These are phyloP conservation scores for Trypanosoma congolense DNA, from an alignment of 208 protist genomes.

Conservation along the genomic window DNA sequence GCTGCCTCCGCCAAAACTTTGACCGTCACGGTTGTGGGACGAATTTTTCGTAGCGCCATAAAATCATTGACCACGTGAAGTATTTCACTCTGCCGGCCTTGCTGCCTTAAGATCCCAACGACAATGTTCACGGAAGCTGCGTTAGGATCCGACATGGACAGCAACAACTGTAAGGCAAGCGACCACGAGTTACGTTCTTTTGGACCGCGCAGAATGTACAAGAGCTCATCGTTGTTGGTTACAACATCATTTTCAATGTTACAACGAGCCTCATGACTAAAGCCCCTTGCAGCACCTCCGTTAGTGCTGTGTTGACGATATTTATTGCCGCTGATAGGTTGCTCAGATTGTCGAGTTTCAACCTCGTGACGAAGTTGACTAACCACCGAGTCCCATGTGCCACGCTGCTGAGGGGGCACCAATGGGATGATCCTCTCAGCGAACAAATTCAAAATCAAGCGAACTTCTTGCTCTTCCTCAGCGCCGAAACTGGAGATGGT, in stretches of 20 bases:
- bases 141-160: conserved; percentile 17
- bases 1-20: conserved; percentile 21
- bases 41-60: conserved; percentile 9
- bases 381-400: background rate
- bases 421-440: background rate
- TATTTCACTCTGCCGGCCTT: conserved; percentile 17
- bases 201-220: conserved; percentile 13
- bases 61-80: conserved; percentile 11
- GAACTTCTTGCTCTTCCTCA: background rate
- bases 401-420: background rate
- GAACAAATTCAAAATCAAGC: background rate
- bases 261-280: background rate
- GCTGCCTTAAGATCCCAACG: conserved; percentile 13
- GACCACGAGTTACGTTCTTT: conserved; percentile 19
- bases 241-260: background rate
- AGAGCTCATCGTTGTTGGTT: conserved; percentile 21
- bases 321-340: too few species aligned
- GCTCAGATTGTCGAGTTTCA: background rate
- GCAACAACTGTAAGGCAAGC: conserved; percentile 9
- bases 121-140: conserved; percentile 18
- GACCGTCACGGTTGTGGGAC: conserved; percentile 12
- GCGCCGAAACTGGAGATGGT: background rate
- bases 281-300: background rate
- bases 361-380: background rate
- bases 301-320: conserved; percentile 1